A percentile compares a stretch with the other conserved stretches of the same genome.
phyloP scores from a whole-genome alignment of 352 stramenopile species.

The Globisporangium ultimum region DNA sequence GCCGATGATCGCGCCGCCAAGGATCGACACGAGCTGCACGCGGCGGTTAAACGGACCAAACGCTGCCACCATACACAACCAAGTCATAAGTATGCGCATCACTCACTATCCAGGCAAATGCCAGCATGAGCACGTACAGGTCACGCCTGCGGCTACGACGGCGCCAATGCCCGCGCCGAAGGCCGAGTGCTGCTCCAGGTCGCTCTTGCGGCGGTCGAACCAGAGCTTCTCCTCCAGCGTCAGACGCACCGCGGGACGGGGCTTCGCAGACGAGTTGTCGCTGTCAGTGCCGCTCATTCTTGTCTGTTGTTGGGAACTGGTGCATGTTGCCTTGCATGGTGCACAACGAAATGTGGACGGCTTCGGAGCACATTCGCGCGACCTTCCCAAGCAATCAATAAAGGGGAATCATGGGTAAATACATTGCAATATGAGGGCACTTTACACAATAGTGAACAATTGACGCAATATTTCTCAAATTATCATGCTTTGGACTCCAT shows the following conservation, averaged over 20 bases:
- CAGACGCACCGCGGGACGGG: constrained; percentile 29
- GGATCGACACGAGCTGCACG: constrained; percentile 57
- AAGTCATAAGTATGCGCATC: neutral
- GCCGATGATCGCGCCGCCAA: constrained; percentile 57
- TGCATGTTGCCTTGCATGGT: too few relatives aligned
- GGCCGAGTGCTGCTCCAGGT: constrained; percentile 61
- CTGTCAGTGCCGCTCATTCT: constrained; percentile 2
- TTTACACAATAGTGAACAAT: too few relatives aligned
- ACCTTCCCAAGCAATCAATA: neutral
- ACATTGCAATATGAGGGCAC: too few relatives aligned
- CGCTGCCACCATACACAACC: constrained; percentile 19
- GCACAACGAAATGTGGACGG: too few relatives aligned
- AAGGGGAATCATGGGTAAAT: too few relatives aligned
- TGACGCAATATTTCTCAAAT: too few relatives aligned
- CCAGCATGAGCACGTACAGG: constrained; percentile 29
- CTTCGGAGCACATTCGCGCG: neutral
- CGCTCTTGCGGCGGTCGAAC: constrained; percentile 65
- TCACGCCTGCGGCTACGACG: constrained; percentile 46
- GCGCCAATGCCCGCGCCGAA: constrained; percentile 56
- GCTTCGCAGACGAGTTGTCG: neutral
- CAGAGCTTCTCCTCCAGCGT: constrained; percentile 84
- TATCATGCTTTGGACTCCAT: neutral
- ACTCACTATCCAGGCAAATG: neutral
- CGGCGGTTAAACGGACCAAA: constrained; percentile 65
- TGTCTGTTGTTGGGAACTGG: neutral